Evolutionary conservation across 2,329 filamentous ascomycete species (phyloP), one percentile per base, ranked within the genome.

Genomic region (Didymella lethalis): DNA sequence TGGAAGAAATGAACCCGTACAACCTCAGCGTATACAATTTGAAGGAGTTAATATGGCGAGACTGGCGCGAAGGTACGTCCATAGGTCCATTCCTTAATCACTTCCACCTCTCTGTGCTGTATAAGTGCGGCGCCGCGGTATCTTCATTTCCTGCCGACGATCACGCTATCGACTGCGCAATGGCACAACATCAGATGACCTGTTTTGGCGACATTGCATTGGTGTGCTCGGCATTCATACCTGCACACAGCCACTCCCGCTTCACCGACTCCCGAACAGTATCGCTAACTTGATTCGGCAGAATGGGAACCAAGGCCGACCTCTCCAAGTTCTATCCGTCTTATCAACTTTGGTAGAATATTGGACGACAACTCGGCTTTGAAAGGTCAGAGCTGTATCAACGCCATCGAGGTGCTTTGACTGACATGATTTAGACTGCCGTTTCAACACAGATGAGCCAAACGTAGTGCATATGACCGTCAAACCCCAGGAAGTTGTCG

Each of bases 401-500:
- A 36, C 32, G 7, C 4, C 14, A n/a, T n/a, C 3, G 20, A 11
- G 7, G 11, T 16, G 10, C 14, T 20, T 11, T 7, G 8, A 11
- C 38, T 41, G 25, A 44, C 14, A n/a, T 44, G 10, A 2, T 26
- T 28, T 55, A 96, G 92, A 93, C 65, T 93, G 91, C 71, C 90
- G 88, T 61, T 92, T 96, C 72, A 90, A 86, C 71, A 83, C 83
- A 29, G 89, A 92, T 63, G 82, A 84, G 11, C 86, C 91, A 7
- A 96, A 96, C 66, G 91, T 96, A 28, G 88, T 97, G n/a, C 93
- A 97, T 77, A 96, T 97, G 92, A 94, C 91, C 6, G 88, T 97
- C 68, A 90, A 91, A 68, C 93, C 93, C 2, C 90, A 93, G 72
- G 92, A 96, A 72, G 85, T 90, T 38, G 82, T 94, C 61, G 89